Conservation (phyloP, 163 green algal species). For the Scenedesmus sp. region DNA sequence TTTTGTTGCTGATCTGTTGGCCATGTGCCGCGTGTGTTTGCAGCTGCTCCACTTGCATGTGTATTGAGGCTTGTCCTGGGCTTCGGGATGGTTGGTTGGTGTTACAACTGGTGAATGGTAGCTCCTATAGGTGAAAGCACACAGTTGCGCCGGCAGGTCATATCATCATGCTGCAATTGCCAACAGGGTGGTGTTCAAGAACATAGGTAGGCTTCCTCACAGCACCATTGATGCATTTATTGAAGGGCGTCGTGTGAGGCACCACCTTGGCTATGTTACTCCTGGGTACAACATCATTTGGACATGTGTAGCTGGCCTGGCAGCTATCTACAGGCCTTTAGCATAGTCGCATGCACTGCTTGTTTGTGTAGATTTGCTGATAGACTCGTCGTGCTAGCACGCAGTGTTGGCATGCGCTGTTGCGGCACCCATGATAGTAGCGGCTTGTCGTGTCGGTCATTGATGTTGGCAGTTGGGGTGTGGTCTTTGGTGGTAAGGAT, state of each 20-base stretch:
- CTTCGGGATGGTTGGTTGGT: too few species aligned
- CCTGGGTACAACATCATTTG: background rate
- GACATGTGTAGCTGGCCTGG: background rate
- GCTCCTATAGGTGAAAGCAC: too few species aligned
- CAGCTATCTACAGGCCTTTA: background rate
- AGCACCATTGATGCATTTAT: background rate
- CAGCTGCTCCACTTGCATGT: background rate
- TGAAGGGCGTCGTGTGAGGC: background rate
- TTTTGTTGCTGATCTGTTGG: background rate
- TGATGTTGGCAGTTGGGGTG: too few species aligned
- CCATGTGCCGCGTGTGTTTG: background rate
- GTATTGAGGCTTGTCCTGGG: background rate
- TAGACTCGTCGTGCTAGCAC: background rate
- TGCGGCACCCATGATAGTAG: too few species aligned
- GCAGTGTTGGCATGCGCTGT: background rate
- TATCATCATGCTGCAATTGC: background rate
- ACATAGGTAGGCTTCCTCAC: background rate
- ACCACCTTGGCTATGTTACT: background rate
- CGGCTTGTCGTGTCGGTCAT: too few species aligned
- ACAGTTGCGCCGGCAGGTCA: too few species aligned
- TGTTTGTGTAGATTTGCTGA: background rate
- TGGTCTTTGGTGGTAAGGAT: background rate
- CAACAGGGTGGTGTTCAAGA: background rate
- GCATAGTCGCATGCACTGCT: background rate
- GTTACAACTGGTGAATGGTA: background rate